Conservation (phyloP, 371 early-diverging fungal species). For the Mucor saturninus region DNA sequence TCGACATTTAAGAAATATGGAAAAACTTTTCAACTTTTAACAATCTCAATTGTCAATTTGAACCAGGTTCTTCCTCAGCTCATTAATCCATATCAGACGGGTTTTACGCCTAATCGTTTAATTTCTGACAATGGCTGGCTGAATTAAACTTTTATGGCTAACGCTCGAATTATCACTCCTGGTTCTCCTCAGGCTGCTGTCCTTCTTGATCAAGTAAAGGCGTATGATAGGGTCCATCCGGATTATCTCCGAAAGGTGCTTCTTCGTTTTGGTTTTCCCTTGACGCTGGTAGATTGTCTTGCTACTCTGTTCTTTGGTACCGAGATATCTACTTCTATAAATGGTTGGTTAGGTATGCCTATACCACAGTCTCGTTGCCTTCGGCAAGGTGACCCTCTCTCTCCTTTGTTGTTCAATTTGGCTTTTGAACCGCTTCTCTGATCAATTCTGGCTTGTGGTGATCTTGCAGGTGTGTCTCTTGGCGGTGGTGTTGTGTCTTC, state of each 20-base stretch:
- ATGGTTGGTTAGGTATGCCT: background rate
- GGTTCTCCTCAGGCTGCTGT: background rate
- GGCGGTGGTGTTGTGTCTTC: too few species aligned
- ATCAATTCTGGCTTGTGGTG: background rate
- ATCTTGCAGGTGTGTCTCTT: background rate
- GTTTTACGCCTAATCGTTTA: conserved; percentile 9
- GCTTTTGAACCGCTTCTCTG: conserved; percentile 19
- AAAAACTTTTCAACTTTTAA: too few species aligned
- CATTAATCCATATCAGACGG: conserved; percentile 6
- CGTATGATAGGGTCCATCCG: conserved; percentile 23
- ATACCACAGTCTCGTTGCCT: conserved; percentile 4
- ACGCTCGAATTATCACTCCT: background rate
- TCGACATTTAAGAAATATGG: too few species aligned
- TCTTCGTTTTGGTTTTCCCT: conserved; percentile 14
- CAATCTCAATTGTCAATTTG: too few species aligned
- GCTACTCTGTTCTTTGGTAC: background rate
- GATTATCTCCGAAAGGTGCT: conserved; percentile 9
- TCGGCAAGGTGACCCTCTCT: conserved; percentile 24
- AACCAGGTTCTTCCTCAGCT: background rate
- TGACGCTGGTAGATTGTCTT: background rate
- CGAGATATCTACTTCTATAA: background rate
- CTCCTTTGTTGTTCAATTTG: conserved; percentile 21
- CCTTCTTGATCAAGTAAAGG: conserved; percentile 24
- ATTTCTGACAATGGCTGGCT: conserved; percentile 15
- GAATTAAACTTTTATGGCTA: too few species aligned